phyloP scores from a whole-genome alignment of 2,329 filamentous ascomycete genomes.

The Colletotrichum tabaci region DNA sequence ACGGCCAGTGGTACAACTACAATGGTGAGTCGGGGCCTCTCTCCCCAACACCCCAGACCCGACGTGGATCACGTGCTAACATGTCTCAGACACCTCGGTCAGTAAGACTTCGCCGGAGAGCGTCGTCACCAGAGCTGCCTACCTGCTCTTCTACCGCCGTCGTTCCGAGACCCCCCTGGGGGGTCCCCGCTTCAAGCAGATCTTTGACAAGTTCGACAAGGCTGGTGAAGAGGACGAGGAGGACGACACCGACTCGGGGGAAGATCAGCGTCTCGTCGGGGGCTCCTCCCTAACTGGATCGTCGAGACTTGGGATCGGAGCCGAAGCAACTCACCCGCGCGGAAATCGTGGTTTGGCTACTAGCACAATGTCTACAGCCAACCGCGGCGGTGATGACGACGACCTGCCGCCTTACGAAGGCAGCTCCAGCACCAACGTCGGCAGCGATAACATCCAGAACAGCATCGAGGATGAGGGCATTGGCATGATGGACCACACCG shows the following conservation, averaged over 20 bases:
- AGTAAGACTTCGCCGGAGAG: slow-evolving; percentile 71
- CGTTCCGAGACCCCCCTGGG: slow-evolving; percentile 84
- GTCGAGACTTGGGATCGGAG: slow-evolving; percentile 88
- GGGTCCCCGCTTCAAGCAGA: slow-evolving; percentile 79
- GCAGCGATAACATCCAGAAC: slow-evolving; percentile 52
- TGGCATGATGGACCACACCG: slow-evolving; percentile 55
- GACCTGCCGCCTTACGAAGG: slow-evolving; percentile 52
- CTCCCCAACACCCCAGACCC: no score
- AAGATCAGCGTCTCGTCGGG: slow-evolving; percentile 88
- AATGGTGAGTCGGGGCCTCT: slow-evolving; percentile 77
- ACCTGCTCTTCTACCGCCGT: slow-evolving; percentile 95
- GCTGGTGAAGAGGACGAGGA: slow-evolving; percentile 60
- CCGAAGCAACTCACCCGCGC: slow-evolving; percentile 80
- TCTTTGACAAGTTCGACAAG: slow-evolving; percentile 76
- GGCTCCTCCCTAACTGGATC: slow-evolving; percentile 89
- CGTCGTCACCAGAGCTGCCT: slow-evolving; percentile 84
- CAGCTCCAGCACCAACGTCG: slow-evolving; percentile 42
- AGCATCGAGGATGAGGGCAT: slow-evolving; percentile 67
- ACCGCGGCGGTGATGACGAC: slow-evolving; percentile 51
- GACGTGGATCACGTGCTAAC: slow-evolving; percentile 56
- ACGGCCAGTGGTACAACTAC: slow-evolving; percentile 94
- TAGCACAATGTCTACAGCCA: slow-evolving; percentile 49
- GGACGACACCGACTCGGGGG: slow-evolving; percentile 74
- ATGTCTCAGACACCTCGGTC: slow-evolving; percentile 79
- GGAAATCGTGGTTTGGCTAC: slow-evolving; percentile 73